Evolutionary conservation across 192 early-diverging fungal species (phyloP).

Genomic region (Coemansia sp.): DNA sequence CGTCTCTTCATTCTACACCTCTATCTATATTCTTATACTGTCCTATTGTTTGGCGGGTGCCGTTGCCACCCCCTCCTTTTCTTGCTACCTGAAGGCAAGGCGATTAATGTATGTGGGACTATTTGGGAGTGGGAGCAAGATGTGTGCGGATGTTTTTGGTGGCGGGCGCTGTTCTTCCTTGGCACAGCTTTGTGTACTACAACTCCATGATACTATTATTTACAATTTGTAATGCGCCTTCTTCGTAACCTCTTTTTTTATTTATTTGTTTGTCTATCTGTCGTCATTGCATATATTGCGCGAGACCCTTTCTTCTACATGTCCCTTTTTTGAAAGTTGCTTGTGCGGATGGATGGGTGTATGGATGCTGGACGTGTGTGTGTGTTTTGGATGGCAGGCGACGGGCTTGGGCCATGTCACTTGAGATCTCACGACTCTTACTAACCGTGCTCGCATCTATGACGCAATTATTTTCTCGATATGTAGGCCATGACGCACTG

Average conservation of each 20-base stretch:
- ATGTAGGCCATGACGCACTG: conserved; percentile 41
- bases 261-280: conserved; percentile 7
- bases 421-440: background rate
- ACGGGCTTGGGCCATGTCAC: background rate
- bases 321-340: background rate
- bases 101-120: conserved; percentile 7
- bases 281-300: background rate
- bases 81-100: background rate
- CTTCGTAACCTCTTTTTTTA: too few species aligned
- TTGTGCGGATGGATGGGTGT: background rate
- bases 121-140: conserved; percentile 6
- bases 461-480: background rate
- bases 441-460: conserved; percentile 4
- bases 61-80: background rate
- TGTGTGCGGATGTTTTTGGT: background rate
- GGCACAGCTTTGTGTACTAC: conserved; percentile 13
- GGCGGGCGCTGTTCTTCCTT: conserved; percentile 12
- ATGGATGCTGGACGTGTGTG: background rate
- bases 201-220: conserved; percentile 1
- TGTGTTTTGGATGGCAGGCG: conserved; percentile 1
- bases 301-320: background rate
- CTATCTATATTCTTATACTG: conserved; percentile 8
- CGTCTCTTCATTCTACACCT: background rate
- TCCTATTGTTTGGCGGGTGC: background rate
- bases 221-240: background rate